Percentiles rank a stretch among this genome's conserved stretches.
Evolutionary conservation across 2,329 filamentous ascomycete species (phyloP).

Genomic region (Neonectria hederae): DNA sequence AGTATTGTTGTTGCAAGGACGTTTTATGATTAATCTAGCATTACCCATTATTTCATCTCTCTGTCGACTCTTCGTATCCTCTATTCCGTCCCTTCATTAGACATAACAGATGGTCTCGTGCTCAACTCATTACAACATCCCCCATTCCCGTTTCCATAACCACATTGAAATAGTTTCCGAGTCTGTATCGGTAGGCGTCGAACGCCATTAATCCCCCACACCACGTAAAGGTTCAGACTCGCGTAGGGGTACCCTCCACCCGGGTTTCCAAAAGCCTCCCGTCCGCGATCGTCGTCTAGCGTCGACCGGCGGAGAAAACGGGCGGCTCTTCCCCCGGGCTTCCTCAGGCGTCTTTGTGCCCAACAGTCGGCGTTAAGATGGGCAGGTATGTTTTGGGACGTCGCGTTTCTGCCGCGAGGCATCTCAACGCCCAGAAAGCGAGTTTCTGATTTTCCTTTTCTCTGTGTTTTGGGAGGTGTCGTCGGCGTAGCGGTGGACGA

Average conservation of each 20-base stretch:
- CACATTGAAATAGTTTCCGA: slow-evolving; percentile 14
- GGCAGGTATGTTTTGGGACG: slow-evolving; percentile 29
- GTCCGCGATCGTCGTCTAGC: neutral
- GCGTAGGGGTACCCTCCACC: slow-evolving; percentile 36
- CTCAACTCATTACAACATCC: neutral
- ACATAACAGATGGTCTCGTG: neutral
- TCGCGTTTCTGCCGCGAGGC: neutral
- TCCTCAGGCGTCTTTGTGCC: slow-evolving; percentile 34
- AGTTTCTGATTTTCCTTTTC: neutral
- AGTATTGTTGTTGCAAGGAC: neutral
- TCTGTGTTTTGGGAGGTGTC: neutral
- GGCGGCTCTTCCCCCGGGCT: slow-evolving; percentile 4
- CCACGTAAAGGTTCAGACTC: slow-evolving; percentile 44
- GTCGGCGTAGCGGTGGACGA: neutral
- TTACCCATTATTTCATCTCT: slow-evolving; percentile 14
- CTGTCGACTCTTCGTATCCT: neutral
- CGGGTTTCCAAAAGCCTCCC: neutral
- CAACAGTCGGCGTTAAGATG: slow-evolving; percentile 44
- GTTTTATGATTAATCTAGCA: slow-evolving; percentile 1
- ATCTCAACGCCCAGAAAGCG: slow-evolving; percentile 8
- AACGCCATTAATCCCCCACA: slow-evolving; percentile 39
- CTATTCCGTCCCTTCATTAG: neutral
- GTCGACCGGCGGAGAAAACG: neutral
- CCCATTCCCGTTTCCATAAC: slow-evolving; percentile 3
- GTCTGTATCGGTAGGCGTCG: slow-evolving; percentile 37